Base-by-base conservation (phyloP, 1,284 basidiomycete genomes). In the Cutaneotrichosporon sp. region DNA sequence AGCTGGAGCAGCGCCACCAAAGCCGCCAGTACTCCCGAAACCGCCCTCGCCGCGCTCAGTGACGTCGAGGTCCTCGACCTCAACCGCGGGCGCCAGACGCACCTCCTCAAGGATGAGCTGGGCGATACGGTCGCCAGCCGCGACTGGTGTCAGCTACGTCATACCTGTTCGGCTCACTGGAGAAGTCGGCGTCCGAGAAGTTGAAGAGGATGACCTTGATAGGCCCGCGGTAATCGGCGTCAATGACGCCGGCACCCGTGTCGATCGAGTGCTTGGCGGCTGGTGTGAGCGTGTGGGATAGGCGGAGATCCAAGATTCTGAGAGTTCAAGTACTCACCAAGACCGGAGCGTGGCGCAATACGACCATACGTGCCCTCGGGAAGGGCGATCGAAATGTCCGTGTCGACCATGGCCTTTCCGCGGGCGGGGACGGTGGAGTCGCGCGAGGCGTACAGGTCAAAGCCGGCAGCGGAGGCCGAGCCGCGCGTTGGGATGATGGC, bases 251-350 rank as follows among this genome's bases (percentile, higher is more conserved):
- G 4, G 97, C 97, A 3, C 97, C 97, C 0, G 92, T 96, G 78
- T 97, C 91, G 70, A 99, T 98, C 85, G 95, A 96, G 81, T 93
- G 94, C 79, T 99, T 99, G 49, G 90, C 90, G 9, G 97, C 96
- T 95, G 47, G 7, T 5, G 11, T 63, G 18, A 40, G 61, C 57
- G 22, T 4, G 40, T 18, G 31, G 42, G 22, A 47, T 21, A 18
- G 22, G 36, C 18, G 18, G n/a, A 63, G 31, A 1, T 52, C 13
- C 16, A 42, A 9, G n/a, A n/a, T 7, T 22, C 13, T 38, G 8
- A 52, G 6, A 18, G 51, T 22, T 26, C 26, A 13, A 16, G 11
- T n/a, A 76, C 73, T 60, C 40, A 96, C 94, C 95, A 18, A 98
- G 86, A 18, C 97, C 97, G 74, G 90, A 92, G n/a, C 97, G 86